Evolutionary conservation across 75 land plant genomes (phyloP).

Genomic region (Pinus albicaulis): DNA sequence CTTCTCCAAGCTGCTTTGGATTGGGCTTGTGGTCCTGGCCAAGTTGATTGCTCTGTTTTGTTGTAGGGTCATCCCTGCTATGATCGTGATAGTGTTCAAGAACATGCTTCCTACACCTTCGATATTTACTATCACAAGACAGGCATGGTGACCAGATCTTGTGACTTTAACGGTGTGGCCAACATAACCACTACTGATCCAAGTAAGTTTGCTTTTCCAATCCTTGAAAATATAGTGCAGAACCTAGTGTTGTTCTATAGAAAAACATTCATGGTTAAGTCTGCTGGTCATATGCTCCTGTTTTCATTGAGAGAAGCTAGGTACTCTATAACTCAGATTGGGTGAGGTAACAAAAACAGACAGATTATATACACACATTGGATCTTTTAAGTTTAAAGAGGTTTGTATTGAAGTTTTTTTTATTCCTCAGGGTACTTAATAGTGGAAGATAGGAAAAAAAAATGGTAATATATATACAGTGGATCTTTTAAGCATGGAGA

Average conservation of each 20-base stretch:
- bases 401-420: constrained; percentile 5
- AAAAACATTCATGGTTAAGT: constrained; percentile 30
- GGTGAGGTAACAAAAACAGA: constrained; percentile 9
- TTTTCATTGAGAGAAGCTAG: constrained; percentile 53
- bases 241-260: constrained; percentile 47
- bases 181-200: constrained; percentile 55
- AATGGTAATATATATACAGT: no score
- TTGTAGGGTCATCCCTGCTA: constrained; percentile 63
- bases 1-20: constrained; percentile 58
- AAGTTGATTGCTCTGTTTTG: constrained; percentile 65
- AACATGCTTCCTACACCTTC: constrained; percentile 84
- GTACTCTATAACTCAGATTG: constrained; percentile 45
- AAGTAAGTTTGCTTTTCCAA: constrained; percentile 57
- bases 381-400: no score
- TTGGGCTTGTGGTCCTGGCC: constrained; percentile 79
- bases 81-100: constrained; percentile 36
- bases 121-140: constrained; percentile 72
- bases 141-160: constrained; percentile 43
- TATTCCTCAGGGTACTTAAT: no score
- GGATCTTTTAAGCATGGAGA: no score
- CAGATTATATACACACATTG: neutral
- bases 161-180: constrained; percentile 63
- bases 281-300: constrained; percentile 59
- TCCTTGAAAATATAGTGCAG: constrained; percentile 64
- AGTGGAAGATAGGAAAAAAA: no score